Evolutionary conservation across 2,329 filamentous ascomycete species (phyloP), one percentile per base, ranked within the genome.

Genomic region (Emericellopsis cladophorae): DNA sequence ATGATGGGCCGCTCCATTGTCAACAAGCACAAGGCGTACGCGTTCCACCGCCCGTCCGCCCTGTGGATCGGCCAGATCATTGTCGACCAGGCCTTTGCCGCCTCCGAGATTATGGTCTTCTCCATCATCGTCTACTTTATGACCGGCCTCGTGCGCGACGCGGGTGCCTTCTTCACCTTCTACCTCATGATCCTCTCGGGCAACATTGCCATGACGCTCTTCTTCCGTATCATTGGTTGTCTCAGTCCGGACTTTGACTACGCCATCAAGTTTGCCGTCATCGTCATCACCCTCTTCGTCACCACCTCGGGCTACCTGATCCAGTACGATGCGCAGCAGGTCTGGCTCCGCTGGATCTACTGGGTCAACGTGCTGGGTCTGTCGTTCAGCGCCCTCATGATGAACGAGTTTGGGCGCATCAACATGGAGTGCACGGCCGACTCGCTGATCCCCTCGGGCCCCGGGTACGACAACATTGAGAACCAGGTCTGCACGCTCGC

Each of bases 281-380:
- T 86, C 1, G 72, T 87, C 40, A 87, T 94, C 47, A 89, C 84
- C 0, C 62, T 89, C n/a, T 86, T 89, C 50, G 76, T 92, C 22
- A 67, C 87, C 16, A 92, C 85, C 0, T 82, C 79, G 1, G 87
- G 87, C 4, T 94, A 92, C 58, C 63, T 93, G 34, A 90, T 94
- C 44, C 85, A 88, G 55, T 88, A 84, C 55, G 73, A 81, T 39
- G 74, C 67, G 2, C 75, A 84, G 50, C 81, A 87, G 49, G 77
- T 80, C 4, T 90, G 84, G 80, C 57, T 89, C 6, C 68, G 81
- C 15, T 92, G 85, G 85, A 79, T 90, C 45, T 85, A 79, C 61
- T 90, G 80, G 66, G 65, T 88, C 57, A 87, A 88, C 45, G 70
- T 79, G 0, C 64, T 89, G 0, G 85, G 84, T 36, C 69, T 92